phyloP scores from a whole-genome alignment of 495 filamentous ascomycete species.

The Podospora comata region DNA sequence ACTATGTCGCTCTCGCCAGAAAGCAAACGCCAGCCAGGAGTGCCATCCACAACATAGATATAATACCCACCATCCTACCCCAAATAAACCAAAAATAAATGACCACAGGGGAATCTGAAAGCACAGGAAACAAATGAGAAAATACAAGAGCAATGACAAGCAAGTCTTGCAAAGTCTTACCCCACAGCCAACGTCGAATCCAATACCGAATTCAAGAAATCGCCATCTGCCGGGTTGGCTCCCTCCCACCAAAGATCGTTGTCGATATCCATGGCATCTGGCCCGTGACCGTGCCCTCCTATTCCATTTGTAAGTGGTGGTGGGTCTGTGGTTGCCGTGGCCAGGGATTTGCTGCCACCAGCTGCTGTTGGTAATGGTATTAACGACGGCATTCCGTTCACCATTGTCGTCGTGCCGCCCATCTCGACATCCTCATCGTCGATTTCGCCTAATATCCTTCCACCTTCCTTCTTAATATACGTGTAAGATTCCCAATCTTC shows the following conservation, averaged over 20 bases:
- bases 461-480: slow-evolving; percentile 41
- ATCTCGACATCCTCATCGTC: slow-evolving; percentile 31
- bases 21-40: background rate
- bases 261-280: slow-evolving; percentile 64
- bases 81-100: background rate
- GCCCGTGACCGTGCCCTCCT: slow-evolving; percentile 15
- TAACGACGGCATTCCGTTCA: background rate
- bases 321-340: slow-evolving; percentile 25
- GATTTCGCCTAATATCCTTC: slow-evolving; percentile 1
- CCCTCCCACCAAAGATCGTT: slow-evolving; percentile 73
- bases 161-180: slow-evolving; percentile 7
- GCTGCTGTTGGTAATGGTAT: background rate
- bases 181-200: slow-evolving; percentile 53
- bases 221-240: slow-evolving; percentile 55
- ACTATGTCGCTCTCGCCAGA: background rate
- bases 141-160: background rate
- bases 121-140: slow-evolving; percentile 7
- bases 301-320: slow-evolving; percentile 38
- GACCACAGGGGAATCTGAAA: slow-evolving; percentile 4
- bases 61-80: background rate
- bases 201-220: slow-evolving; percentile 63
- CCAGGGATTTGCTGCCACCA: slow-evolving; percentile 18
- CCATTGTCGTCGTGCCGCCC: slow-evolving; percentile 32
- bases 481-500: slow-evolving; percentile 58
- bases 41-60: background rate